A percentile compares a stretch with the other conserved stretches of the same genome.
phyloP scores from a whole-genome alignment of 1,284 basidiomycete genomes.

The Pascua sp. region DNA sequence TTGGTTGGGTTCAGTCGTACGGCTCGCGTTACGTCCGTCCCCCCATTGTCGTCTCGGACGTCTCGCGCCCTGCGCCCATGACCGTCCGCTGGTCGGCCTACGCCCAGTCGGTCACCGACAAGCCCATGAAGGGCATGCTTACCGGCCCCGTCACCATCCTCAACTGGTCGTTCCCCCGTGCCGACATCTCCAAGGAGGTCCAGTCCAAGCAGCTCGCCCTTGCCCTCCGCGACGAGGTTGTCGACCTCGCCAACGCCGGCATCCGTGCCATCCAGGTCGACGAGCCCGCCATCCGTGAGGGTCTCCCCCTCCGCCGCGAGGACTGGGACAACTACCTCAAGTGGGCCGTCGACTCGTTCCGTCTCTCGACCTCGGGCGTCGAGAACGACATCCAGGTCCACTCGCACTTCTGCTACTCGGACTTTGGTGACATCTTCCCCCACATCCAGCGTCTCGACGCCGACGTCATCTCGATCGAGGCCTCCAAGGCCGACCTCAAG shows the following conservation, averaged over 20 bases:
- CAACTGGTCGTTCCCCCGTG: constrained; percentile 99
- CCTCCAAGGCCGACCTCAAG: constrained; percentile 97
- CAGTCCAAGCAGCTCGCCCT: constrained; percentile 99
- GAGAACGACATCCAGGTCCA: constrained; percentile 88
- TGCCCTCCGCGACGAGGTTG: constrained; percentile 95
- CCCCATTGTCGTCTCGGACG: constrained; percentile 97
- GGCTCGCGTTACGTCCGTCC: constrained; percentile 88
- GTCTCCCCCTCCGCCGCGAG: constrained; percentile 86
- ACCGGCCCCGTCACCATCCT: constrained; percentile 96
- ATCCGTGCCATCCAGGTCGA: constrained; percentile 99
- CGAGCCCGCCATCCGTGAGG: constrained; percentile 98
- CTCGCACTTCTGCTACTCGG: constrained; percentile 76
- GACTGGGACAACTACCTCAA: constrained; percentile 94
- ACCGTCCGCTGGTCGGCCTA: constrained; percentile 97
- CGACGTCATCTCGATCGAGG: constrained; percentile 99
- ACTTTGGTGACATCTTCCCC: constrained; percentile 96
- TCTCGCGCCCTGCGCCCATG: constrained; percentile 89
- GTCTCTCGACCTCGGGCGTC: constrained; percentile 90
- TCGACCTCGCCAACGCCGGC: constrained; percentile 95
- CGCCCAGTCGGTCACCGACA: constrained; percentile 89
- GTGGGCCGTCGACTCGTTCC: constrained; percentile 98
- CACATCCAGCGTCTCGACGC: constrained; percentile 97
- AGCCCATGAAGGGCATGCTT: constrained; percentile 99
- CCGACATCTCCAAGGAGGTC: constrained; percentile 91
- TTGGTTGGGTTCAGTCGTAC: constrained; percentile 98